Conservation (phyloP, 768 basidiomycete genomes). For the Termitomyces sp. region DNA sequence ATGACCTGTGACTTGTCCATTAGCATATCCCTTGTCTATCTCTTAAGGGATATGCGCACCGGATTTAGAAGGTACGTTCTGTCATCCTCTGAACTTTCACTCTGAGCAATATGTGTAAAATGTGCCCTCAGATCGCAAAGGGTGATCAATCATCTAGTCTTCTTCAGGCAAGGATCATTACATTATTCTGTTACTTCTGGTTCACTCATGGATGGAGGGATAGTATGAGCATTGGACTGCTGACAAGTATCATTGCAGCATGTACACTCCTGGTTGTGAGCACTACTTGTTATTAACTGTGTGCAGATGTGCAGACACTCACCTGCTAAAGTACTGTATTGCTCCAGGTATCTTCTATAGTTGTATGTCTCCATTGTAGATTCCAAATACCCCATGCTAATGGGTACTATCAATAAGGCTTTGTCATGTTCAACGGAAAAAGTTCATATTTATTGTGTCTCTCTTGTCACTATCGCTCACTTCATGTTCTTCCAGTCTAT, state of each 20-base stretch:
- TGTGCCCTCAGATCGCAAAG: neutral
- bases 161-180: neutral
- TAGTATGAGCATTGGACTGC: neutral
- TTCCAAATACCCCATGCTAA: neutral
- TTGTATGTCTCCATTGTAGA: neutral
- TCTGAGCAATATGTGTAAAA: neutral
- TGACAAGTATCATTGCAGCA: neutral
- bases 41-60: no score
- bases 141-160: neutral
- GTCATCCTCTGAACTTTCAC: neutral
- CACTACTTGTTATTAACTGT: neutral
- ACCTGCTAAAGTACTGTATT: neutral
- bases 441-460: neutral
- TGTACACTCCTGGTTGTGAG: neutral
- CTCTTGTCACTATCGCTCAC: neutral
- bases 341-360: neutral
- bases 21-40: no score
- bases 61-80: no score
- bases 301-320: neutral
- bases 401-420: neutral
- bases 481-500: neutral
- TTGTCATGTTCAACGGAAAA: neutral
- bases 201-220: neutral
- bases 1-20: no score
- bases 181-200: neutral